Conservation (phyloP, 164 flowering plant species). For the Aristolochia californica region DNA sequence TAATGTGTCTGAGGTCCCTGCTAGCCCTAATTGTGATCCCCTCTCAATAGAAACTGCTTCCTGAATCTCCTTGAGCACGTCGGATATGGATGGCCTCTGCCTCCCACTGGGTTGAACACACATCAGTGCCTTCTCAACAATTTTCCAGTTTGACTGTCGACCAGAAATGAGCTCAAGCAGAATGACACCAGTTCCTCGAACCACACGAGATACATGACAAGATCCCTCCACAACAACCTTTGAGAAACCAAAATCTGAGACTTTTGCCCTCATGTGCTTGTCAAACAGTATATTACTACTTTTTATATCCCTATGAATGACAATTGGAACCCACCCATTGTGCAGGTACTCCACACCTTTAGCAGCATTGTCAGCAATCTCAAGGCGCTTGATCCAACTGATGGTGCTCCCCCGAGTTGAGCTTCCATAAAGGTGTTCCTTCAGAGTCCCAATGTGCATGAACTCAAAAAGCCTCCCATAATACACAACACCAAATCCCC, state of each 20-base stretch:
- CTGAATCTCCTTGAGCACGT: constrained; percentile 96
- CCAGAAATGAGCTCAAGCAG: constrained; percentile 95
- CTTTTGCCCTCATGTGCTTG: constrained; percentile 93
- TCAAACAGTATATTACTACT: constrained; percentile 96
- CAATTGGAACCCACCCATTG: constrained; percentile 84
- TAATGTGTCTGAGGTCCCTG: constrained; percentile 49
- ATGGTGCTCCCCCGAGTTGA: constrained; percentile 39
- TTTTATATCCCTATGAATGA: constrained; percentile 92
- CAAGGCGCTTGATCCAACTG: constrained; percentile 91
- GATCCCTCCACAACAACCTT: constrained; percentile 90
- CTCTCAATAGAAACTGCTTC: constrained; percentile 78
- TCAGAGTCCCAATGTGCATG: constrained; percentile 98
- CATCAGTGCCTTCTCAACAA: constrained; percentile 91
- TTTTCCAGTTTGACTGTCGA: constrained; percentile 95
- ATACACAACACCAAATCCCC: constrained; percentile 91
- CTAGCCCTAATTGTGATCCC: constrained; percentile 36
- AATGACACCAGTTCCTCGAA: constrained; percentile 97
- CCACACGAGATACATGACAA: constrained; percentile 87
- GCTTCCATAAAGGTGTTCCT: constrained; percentile 91
- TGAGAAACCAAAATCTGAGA: constrained; percentile 98
- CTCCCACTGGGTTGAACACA: constrained; percentile 80
- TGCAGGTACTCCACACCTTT: constrained; percentile 97
- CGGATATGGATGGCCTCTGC: constrained; percentile 88
- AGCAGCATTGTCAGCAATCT: constrained; percentile 98
- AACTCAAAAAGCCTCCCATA: constrained; percentile 89